phyloP scores from a whole-genome alignment of 179 eudicot genomes.

The Spinacia oleracea region DNA sequence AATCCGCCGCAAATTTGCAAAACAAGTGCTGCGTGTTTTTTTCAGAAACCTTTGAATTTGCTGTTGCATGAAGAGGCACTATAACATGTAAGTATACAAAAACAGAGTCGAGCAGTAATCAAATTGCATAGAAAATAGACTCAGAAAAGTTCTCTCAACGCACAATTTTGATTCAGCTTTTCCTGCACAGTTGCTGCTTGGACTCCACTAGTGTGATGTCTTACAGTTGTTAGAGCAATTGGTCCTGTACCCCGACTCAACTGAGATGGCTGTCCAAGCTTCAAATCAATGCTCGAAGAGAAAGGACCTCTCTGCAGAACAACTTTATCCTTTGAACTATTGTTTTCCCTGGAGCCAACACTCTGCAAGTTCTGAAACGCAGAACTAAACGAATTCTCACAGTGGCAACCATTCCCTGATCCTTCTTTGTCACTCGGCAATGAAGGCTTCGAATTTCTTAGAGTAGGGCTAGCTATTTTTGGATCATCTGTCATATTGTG shows the following conservation, averaged over 20 bases:
- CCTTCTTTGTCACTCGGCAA: constrained; percentile 28
- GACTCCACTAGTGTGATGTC: constrained; percentile 32
- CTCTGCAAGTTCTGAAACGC: constrained; percentile 31
- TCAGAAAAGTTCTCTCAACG: constrained; percentile 23
- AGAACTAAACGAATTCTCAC: constrained; percentile 33
- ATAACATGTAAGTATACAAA: constrained; percentile 10
- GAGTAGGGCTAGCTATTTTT: constrained; percentile 15
- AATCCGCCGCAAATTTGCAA: constrained; percentile 31
- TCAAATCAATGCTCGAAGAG: constrained; percentile 57
- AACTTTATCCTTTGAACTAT: constrained; percentile 33
- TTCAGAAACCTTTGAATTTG: constrained; percentile 29
- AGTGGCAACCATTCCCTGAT: constrained; percentile 29
- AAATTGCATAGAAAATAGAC: constrained; percentile 15
- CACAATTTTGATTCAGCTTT: constrained; percentile 42
- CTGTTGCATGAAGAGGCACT: constrained; percentile 35
- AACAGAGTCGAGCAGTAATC: constrained; percentile 1
- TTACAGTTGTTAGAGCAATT: constrained; percentile 24
- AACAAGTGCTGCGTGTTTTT: constrained; percentile 24
- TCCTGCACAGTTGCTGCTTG: constrained; percentile 33
- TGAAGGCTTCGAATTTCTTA: constrained; percentile 31
- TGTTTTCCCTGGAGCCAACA: constrained; percentile 22
- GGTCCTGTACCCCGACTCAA: constrained; percentile 40
- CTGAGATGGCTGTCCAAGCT: constrained; percentile 74
- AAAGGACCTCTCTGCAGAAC: constrained; percentile 30
- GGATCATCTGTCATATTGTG: constrained; percentile 33